Percentiles rank a stretch among this genome's conserved stretches.
Evolutionary conservation across 805 yeast species (phyloP).

Genomic region (Lipomyces spencermartinsiae): DNA sequence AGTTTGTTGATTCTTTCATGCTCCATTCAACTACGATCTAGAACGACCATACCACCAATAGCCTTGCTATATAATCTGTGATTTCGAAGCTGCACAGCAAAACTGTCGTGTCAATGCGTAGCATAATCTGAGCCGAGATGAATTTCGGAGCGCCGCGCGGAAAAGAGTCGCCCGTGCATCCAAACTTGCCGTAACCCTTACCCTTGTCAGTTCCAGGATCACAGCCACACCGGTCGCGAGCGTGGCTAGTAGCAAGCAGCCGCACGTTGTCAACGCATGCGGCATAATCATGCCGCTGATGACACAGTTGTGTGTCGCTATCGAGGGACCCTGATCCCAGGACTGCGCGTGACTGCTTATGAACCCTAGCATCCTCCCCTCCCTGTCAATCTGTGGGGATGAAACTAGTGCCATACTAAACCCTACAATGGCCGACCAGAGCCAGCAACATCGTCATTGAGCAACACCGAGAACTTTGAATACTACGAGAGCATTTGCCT

Average conservation of each 20-base stretch:
- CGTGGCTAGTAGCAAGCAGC: not conserved
- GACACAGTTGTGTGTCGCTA: not conserved
- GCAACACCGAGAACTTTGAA: not conserved
- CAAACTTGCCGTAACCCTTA: not conserved
- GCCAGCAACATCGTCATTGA: not conserved
- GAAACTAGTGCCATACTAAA: not conserved
- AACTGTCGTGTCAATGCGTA: not conserved
- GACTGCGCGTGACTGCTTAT: constrained; percentile 8
- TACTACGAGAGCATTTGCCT: not conserved
- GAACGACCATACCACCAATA: not conserved
- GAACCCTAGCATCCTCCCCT: not conserved
- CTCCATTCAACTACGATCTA: not conserved
- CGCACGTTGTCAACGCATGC: not conserved
- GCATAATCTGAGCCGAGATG: too few relatives aligned
- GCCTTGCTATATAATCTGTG: too few relatives aligned
- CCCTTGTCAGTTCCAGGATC: not conserved
- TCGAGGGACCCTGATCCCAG: not conserved
- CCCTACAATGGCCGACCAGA: constrained; percentile 5
- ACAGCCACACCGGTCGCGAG: not conserved
- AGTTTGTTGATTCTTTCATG: not conserved
- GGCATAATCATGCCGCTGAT: not conserved
- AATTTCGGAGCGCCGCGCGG: not conserved
- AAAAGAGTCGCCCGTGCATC: not conserved
- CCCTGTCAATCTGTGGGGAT: not conserved
- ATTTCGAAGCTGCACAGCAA: too few relatives aligned